Evolutionary conservation across 805 yeast species (phyloP).

Genomic region (Saccharomyces eubayanus): DNA sequence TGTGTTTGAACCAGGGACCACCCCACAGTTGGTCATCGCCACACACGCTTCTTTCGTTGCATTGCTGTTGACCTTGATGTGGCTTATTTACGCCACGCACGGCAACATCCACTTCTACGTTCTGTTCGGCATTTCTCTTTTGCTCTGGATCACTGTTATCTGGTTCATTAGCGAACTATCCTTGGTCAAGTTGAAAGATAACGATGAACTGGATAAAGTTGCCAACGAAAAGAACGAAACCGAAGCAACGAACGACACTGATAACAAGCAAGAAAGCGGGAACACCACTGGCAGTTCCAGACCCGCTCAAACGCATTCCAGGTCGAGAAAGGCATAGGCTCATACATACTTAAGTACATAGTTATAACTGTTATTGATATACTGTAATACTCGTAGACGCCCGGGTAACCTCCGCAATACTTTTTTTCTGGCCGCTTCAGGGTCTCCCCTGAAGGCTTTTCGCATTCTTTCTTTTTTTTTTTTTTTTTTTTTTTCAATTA

Average conservation of each 20-base stretch:
- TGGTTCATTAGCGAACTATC: slow-evolving; percentile 79
- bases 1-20: slow-evolving; percentile 84
- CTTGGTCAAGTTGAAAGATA: slow-evolving; percentile 30
- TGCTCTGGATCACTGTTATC: slow-evolving; percentile 70
- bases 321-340: slow-evolving; percentile 7
- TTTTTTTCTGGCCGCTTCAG: neutral
- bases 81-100: slow-evolving; percentile 52
- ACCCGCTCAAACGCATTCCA: neutral
- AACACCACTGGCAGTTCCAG: slow-evolving; percentile 1
- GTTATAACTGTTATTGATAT: neutral
- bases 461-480: neutral
- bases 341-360: neutral
- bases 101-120: slow-evolving; percentile 59
- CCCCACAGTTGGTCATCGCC: slow-evolving; percentile 82
- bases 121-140: slow-evolving; percentile 45
- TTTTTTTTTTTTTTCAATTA: neutral
- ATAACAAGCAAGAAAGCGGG: neutral
- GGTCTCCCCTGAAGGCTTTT: neutral
- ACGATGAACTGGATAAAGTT: slow-evolving; percentile 25
- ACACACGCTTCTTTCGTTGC: slow-evolving; percentile 77
- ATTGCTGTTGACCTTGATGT: slow-evolving; percentile 44
- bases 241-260: neutral
- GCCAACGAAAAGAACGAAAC: slow-evolving; percentile 15
- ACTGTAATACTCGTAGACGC: neutral
- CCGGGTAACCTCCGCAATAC: neutral